Base-by-base conservation (phyloP, 192 early-diverging fungal genomes). In the Dissophora globulifera region DNA sequence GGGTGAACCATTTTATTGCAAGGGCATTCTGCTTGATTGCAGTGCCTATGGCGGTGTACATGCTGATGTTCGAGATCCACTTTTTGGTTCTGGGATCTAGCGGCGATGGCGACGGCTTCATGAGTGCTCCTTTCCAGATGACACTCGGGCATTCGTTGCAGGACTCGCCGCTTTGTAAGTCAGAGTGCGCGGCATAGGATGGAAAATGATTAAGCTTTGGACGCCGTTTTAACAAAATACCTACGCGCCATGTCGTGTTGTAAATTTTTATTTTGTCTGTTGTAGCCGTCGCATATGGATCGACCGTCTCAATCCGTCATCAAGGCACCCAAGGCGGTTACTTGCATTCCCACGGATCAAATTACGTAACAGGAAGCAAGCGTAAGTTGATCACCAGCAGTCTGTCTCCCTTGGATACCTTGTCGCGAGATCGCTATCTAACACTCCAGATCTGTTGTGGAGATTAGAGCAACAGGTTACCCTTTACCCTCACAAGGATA, bases 41-140 rank as follows among this genome's bases (percentile, higher is more conserved):
- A 27, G 52, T 98, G 16, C 97, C 97, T 10, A 26, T 92, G 7
- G 19, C 79, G 8, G 79, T 96, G 4, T 99, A 99, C 68, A 80
- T 95, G 56, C 79, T 90, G 6, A 88, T 89, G 78, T 99, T 97
- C 81, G 88, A 88, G 62, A 83, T 99, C 46, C 97, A 99, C 80
- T 99, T 99, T 81, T 75, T 79, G 41, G 79, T 95, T 13, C 83
- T 99, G 45, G 80, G 78, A 31, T 82, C 86, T 50, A 84, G 84
- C 49, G 97, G 97, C n/a, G 90, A 93, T 22, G 97, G 97, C 27
- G 94, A 97, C 81, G 87, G 86, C 0, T 96, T 96, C 69, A 95
- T 98, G 93, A 90, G 89, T 69, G 86, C 92, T 29, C 86, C 87
- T 59, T 97, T 98, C 84, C 94, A 96, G 76, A 88, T 89, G 58